Evolutionary conservation across 257 asterid genomes (phyloP).

Genomic region (Eucommia ulmoides): DNA sequence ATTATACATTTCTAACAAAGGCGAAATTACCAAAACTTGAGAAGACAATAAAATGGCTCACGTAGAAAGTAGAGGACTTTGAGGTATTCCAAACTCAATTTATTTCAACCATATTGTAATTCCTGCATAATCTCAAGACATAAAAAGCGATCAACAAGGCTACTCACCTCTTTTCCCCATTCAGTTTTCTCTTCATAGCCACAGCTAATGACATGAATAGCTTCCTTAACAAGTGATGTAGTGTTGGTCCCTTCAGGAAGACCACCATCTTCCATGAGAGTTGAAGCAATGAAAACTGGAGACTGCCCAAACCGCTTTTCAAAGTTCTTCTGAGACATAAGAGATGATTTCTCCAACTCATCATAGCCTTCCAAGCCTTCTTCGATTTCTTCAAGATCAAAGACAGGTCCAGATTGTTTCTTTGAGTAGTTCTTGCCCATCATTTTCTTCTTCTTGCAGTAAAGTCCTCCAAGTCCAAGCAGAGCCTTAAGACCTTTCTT

Average conservation of each 20-base stretch:
- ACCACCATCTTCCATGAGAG: slow-evolving; percentile 78
- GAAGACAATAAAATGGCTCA: too few relatives aligned
- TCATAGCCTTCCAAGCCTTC: slow-evolving; percentile 89
- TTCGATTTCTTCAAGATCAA: slow-evolving; percentile 78
- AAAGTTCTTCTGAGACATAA: slow-evolving; percentile 77
- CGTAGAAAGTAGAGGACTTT: too few relatives aligned
- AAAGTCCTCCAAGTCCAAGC: slow-evolving; percentile 38
- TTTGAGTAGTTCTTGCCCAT: slow-evolving; percentile 50
- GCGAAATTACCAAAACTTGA: too few relatives aligned
- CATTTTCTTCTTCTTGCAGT: slow-evolving; percentile 56
- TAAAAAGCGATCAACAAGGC: neutral
- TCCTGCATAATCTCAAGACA: too few relatives aligned
- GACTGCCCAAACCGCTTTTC: slow-evolving; percentile 82
- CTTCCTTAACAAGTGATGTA: slow-evolving; percentile 57
- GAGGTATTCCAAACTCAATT: too few relatives aligned
- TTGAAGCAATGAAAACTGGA: slow-evolving; percentile 67
- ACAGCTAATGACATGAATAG: slow-evolving; percentile 80
- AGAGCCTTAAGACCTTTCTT: slow-evolving; percentile 54
- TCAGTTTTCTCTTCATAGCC: slow-evolving; percentile 88
- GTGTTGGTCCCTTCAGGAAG: slow-evolving; percentile 60
- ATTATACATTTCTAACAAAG: too few relatives aligned
- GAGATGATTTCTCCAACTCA: slow-evolving; percentile 74
- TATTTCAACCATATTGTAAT: too few relatives aligned
- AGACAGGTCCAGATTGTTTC: slow-evolving; percentile 39
- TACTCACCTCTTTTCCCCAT: slow-evolving; percentile 78